phyloP scores from a whole-genome alignment of 345 rosid species.

The Syzygium aromaticum region DNA sequence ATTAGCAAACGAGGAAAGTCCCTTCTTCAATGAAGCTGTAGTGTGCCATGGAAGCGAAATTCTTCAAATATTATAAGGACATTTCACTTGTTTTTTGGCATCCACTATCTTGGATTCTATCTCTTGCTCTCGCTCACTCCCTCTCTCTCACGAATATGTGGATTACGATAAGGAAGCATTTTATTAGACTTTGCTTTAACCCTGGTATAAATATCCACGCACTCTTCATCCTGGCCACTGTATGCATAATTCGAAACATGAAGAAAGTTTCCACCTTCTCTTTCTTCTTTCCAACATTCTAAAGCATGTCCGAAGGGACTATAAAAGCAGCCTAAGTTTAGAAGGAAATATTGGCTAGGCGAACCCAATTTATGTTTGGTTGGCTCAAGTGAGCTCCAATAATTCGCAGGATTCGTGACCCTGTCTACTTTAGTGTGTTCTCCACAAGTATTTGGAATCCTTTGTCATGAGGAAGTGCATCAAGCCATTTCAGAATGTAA shows the following conservation, averaged over 20 bases:
- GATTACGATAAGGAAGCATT: background rate
- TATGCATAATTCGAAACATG: background rate
- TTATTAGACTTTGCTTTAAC: background rate
- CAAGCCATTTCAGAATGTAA: too few species aligned
- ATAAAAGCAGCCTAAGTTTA: background rate
- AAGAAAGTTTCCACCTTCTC: background rate
- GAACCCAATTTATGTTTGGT: background rate
- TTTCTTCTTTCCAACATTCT: background rate
- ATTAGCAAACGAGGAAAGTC: background rate
- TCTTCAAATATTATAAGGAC: background rate
- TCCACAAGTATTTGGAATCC: too few species aligned
- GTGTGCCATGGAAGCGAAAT: background rate
- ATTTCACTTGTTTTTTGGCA: background rate
- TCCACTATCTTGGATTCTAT: background rate
- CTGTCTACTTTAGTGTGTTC: too few species aligned
- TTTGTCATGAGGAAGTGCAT: too few species aligned
- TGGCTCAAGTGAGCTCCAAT: background rate
- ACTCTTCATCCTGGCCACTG: background rate
- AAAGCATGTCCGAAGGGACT: background rate
- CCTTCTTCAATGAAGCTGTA: background rate
- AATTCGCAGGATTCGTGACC: background rate
- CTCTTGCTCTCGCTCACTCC: background rate
- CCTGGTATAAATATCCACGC: background rate
- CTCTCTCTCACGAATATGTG: background rate
- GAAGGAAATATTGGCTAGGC: background rate